Evolutionary conservation across 2,329 filamentous ascomycete genomes (phyloP), one percentile per base, ranked within the genome.

Genomic region (Paramyrothecium roridum): DNA sequence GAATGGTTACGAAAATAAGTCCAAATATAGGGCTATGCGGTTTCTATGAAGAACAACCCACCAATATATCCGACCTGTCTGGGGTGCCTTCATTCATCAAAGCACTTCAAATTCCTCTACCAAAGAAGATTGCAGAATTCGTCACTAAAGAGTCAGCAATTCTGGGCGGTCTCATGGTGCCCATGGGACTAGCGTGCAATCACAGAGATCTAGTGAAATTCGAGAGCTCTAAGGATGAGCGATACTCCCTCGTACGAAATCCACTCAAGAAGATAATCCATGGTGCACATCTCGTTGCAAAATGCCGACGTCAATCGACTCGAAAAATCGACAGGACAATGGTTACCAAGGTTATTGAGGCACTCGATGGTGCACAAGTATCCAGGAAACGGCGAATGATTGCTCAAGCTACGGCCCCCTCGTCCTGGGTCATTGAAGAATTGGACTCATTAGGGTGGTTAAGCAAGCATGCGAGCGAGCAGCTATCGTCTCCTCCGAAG

Each of bases 151-250:
- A 76, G n/a, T 76, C 74, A 0, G 73, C 74, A 10, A 73, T 66
- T 0, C 59, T 76, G 6, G 68, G 65, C 0, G 73, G 73, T 6
- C 48, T 59, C 3, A 66, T 71, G 46, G 68, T 72, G 6, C 60
- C 66, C 3, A 59, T 70, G 48, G 74, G 71, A 0, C 54, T 76
- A 8, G 71, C 70, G 1, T 64, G 65, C 26, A 72, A 70, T 21
- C 74, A 77, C 52, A 65, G 74, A 23, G 68, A 74, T 50, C 64
- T 76, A 4, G 73, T 76, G 57, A 76, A 75, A 52, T 76, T 76
- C 19, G 68, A 74, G 12, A 70, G 72, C 40, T 68, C 69, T 11
- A 76, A 74, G 49, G 74, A 76, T 37, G 59, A 65, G 1, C 63
- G 66, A 11, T 76, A 66, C 16, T 63, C 71, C 12, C 60, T 73